Evolutionary conservation across 1,284 basidiomycete species (phyloP), one percentile per base, ranked within the genome.

Genomic region (Xerocomus cyaneibrunnescens): DNA sequence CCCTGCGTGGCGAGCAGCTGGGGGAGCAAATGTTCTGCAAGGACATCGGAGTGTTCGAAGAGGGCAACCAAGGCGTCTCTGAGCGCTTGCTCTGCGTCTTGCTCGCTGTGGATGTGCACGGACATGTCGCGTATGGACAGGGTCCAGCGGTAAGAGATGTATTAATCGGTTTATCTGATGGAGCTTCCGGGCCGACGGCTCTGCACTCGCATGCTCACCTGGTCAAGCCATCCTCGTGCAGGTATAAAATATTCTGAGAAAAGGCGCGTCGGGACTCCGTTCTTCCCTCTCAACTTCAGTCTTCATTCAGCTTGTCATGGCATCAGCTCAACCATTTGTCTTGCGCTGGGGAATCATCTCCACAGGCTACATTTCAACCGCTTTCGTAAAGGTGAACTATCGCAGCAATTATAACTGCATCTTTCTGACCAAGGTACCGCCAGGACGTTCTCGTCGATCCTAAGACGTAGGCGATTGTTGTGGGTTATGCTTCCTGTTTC

Each of bases 1-100:
- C 7, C 21, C 17, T 52, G 53, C n/a, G 43, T 22, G 16, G 48
- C 45, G 19, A 71, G 68, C 37, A 90, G 69, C 48, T 78, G 72
- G 3, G 87, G 86, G 40, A 84, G 79, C 48, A 92, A 79, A 31
- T 72, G 68, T 31, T 68, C 66, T 51, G 69, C 62, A 34, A 92
- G 77, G 54, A 83, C 76, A 16, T 79, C 76, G 0, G 89, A 89
- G 38, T 81, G 75, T 67, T 92, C 89, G 61, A 92, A 88, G 51
- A 92, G 78, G 32, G 76, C 65, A 2, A 78, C 80, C 73, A 52
- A 73, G 67, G 41, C 70, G 70, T 47, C 66, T 51, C 39, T 66
- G 51, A 51, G 63, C 45, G 16, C 72, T 61, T 55, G 76, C 31
- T 67, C 66, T 5, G 62, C 61, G 23, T 68, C 51, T 43, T 79